Percentiles rank a stretch among this genome's conserved stretches.
Evolutionary conservation across 2,329 filamentous ascomycete species (phyloP).

Genomic region (Sphaerulina vaccinii): DNA sequence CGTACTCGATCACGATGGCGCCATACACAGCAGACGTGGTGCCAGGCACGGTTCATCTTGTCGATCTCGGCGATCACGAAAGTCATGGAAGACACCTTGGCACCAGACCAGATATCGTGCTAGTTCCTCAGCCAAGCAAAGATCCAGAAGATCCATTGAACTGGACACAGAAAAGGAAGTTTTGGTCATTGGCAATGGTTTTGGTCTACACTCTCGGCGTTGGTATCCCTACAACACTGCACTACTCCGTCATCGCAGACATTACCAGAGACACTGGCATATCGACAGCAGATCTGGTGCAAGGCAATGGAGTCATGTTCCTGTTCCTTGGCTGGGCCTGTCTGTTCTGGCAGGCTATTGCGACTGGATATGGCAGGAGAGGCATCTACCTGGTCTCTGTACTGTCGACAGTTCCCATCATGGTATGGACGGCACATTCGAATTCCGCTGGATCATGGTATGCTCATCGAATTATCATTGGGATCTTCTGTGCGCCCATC

Average conservation of each 20-base stretch:
- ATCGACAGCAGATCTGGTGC: conserved; percentile 25
- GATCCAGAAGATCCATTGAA: conserved; percentile 30
- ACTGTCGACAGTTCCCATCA: conserved; percentile 21
- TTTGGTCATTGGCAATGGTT: conserved; percentile 22
- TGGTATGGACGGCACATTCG: conserved; percentile 26
- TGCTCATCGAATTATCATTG: conserved; percentile 23
- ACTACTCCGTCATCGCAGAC: conserved; percentile 39
- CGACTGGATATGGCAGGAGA: conserved; percentile 44
- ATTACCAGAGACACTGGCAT: conserved; percentile 30
- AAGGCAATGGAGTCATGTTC: conserved; percentile 39
- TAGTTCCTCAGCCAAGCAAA: conserved; percentile 26
- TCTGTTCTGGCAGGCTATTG: conserved; percentile 50
- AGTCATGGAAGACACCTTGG: conserved; percentile 6
- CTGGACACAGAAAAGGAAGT: conserved; percentile 25
- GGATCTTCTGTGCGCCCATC: conserved; percentile 28
- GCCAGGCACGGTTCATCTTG: conserved; percentile 24
- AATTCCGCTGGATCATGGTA: conserved; percentile 19
- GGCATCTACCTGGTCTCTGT: conserved; percentile 28
- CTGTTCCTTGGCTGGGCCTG: conserved; percentile 47
- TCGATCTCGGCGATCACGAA: conserved; percentile 12
- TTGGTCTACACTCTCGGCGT: conserved; percentile 36
- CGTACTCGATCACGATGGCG: not conserved
- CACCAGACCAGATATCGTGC: conserved; percentile 18
- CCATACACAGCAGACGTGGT: conserved; percentile 14
- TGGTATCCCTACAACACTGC: conserved; percentile 36